phyloP scores from a whole-genome alignment of 2,329 filamentous ascomycete genomes.

The Pseudogymnoascus sp. region DNA sequence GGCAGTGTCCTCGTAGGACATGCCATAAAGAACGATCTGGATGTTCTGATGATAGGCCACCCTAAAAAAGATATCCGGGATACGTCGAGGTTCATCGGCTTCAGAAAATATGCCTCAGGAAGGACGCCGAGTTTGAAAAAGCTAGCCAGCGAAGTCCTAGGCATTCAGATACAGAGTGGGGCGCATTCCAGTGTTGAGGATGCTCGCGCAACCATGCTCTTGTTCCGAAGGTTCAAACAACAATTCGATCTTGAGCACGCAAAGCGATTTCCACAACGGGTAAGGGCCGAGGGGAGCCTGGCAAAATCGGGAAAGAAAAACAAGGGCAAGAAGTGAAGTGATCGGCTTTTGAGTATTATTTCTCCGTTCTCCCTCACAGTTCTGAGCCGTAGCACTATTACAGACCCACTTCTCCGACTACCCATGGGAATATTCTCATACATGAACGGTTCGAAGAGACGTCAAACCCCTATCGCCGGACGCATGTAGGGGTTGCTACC shows the following conservation, averaged over 20 bases:
- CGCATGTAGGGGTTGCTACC: not conserved
- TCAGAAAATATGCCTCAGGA: slow-evolving; percentile 59
- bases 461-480: not conserved
- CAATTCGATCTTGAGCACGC: slow-evolving; percentile 77
- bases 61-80: slow-evolving; percentile 73
- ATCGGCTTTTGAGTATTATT: not conserved
- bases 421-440: not conserved
- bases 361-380: not conserved
- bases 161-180: slow-evolving; percentile 54
- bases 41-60: slow-evolving; percentile 69
- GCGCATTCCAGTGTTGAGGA: slow-evolving; percentile 65
- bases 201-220: slow-evolving; percentile 79
- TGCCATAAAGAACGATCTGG: slow-evolving; percentile 69
- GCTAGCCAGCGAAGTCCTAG: slow-evolving; percentile 48
- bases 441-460: not conserved
- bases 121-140: slow-evolving; percentile 58
- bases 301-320: slow-evolving; percentile 25
- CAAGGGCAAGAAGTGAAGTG: slow-evolving; percentile 33
- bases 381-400: not conserved
- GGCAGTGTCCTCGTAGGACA: slow-evolving; percentile 74
- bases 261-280: slow-evolving; percentile 49
- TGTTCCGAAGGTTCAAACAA: slow-evolving; percentile 76
- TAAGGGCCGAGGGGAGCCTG: slow-evolving; percentile 9
- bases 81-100: slow-evolving; percentile 69
- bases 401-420: not conserved